Base-by-base conservation (phyloP, 805 yeast genomes). In the Dipodascus geniculatus region DNA sequence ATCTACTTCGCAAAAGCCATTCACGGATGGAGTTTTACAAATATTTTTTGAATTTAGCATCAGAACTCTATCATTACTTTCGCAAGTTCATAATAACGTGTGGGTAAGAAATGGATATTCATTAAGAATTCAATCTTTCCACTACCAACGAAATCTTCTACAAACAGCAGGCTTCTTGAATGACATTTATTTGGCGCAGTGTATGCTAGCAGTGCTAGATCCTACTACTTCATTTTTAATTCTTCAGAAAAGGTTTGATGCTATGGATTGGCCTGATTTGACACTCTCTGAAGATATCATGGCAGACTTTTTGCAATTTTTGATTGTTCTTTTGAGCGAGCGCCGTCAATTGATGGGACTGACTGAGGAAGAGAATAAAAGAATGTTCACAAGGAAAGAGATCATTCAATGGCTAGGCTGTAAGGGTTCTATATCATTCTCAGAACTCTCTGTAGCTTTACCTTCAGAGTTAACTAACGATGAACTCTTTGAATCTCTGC, bases 31-130 rank as follows among this genome's bases (percentile, higher is more conserved):
- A 22, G 22, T 24, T 55, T 55, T 53, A 42, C 48, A 51, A 38
- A 28, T 60, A 9, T 61, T 84, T 3, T 77, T 84, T 58, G 96
- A 88, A 58, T 82, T 85, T 57, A 84, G 96, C 0, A 66, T 93
- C 20, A 74, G 95, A 55, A 83, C 90, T 0, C 64, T 88, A 24
- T 96, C 87, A 0, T 67, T 87, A 6, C 68, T 87, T 58, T 80
- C 96, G 0, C 97, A 93, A 62, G 85, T 91, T 6, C 83, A 87
- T 56, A 81, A 85, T 0, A 96, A 96, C 0, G 77, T 85, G 54
- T 91, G 98, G 98, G 96, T 91, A 0, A 77, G 98, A 62, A 91
- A 91, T 67, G 99, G 99, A 0, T 77, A 80, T 55, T 83, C 90
- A 44, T 81, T 88, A 2, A 74, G 84, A 42, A 80, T 82, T 22